Base-by-base conservation (phyloP, 1,139 yeast species). In the Geotrichum macrosporum region DNA sequence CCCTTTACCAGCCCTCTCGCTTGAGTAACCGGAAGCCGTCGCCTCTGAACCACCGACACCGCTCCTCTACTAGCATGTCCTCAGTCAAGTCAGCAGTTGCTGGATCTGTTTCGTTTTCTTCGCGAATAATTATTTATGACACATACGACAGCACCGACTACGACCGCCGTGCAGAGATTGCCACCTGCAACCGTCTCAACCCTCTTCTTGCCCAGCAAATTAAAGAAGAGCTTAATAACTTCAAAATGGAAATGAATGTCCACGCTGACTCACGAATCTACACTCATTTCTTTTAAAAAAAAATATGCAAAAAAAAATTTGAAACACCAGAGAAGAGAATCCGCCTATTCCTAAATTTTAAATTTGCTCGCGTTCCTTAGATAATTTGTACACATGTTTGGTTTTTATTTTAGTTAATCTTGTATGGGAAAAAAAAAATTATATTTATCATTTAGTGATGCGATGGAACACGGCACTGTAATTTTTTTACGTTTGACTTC, bases 131-230 rank as follows among this genome's bases (percentile, higher is more conserved):
- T 10, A 75, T 92, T 42, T 92, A 82, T 65, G 95, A 88, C 54
- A 92, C 96, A 0, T 88, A 84, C 64, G 77, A 84, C 52, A 81
- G 83, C 40, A 80, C 77, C 15, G 96, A 86, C 56, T 92, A 92
- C 63, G 97, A 92, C 64, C 79, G 98, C 58, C 88, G 84, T 55
- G 96, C 97, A 0, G 97, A 88, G 55, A 74, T 83, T 36, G 95
- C 95, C 4, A 88, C 97, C 1, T 89, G 97, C 69, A 88, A 89
- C 66, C 88, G 84, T 61, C 72, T 89, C 65, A 89, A 96, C 1
- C 96, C 97, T 4, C 71, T 77, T 44, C 70, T 89, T 63, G 97
- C 96, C 0, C 92, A 85, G 64, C 81, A 80, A 66, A 87, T 92
- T 60, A 84, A 81, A 67, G 87, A 84, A 44, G 97, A 92, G 64